Conservation (phyloP, 2,329 filamentous ascomycete species). For the Fusarium verrucosum region DNA sequence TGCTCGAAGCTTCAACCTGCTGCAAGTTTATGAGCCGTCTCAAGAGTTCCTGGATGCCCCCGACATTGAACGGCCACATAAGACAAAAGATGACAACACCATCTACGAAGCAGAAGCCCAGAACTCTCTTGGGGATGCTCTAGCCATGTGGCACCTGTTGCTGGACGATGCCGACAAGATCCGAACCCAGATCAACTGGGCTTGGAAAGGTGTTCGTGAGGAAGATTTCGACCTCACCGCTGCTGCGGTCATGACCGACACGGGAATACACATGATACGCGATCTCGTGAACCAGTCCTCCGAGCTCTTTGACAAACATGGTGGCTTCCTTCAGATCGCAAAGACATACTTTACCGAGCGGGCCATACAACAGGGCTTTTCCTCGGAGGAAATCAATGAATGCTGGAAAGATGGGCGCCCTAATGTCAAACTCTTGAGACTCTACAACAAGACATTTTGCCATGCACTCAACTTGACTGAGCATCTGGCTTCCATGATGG, state of each 20-base stretch:
- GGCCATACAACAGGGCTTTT: background rate
- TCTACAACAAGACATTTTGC: background rate
- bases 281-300: background rate
- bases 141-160: background rate
- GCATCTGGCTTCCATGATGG: background rate
- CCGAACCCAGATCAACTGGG: background rate
- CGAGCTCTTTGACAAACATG: background rate
- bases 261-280: background rate
- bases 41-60: background rate
- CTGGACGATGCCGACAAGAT: background rate
- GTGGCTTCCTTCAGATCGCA: background rate
- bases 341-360: background rate
- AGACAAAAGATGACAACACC: background rate
- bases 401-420: background rate
- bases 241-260: background rate
- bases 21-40: background rate
- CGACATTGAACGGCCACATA: background rate
- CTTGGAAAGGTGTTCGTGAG: background rate
- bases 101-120: background rate
- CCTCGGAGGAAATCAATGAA: background rate
- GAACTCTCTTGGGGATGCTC: background rate
- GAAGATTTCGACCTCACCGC: background rate
- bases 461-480: background rate
- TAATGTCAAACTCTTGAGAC: background rate
- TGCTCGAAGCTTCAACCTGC: background rate